Conservation (phyloP, 495 filamentous ascomycete genomes). For the Geoglossum glabrum region DNA sequence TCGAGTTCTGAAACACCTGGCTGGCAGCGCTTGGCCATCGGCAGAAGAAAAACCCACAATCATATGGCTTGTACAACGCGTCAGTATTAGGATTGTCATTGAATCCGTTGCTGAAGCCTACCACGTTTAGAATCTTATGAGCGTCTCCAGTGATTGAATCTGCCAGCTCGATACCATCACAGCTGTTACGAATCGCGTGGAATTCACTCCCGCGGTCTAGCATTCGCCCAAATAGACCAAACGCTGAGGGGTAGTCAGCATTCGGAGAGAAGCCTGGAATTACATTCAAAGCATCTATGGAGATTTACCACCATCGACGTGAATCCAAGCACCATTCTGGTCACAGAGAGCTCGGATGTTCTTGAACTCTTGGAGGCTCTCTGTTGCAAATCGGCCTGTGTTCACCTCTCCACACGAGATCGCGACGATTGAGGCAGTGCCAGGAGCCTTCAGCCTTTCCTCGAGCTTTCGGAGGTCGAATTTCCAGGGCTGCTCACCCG, state of each 20-base stretch:
- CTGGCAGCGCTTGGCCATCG: conserved; percentile 33
- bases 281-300: conserved; percentile 21
- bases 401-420: conserved; percentile 81
- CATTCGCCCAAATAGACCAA: conserved; percentile 62
- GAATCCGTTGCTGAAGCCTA: background rate
- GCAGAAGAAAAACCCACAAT: conserved; percentile 76
- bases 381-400: conserved; percentile 62
- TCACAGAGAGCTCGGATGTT: conserved; percentile 49
- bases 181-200: conserved; percentile 28
- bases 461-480: conserved; percentile 45
- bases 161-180: conserved; percentile 55
- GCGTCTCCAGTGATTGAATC: conserved; percentile 76
- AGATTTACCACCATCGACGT: conserved; percentile 45
- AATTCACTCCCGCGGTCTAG: conserved; percentile 38
- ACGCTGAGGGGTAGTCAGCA: conserved; percentile 27
- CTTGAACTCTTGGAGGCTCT: conserved; percentile 34
- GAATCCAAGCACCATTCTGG: conserved; percentile 63
- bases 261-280: background rate
- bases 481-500: conserved; percentile 30
- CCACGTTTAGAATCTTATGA: conserved; percentile 82
- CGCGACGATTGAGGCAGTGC: conserved; percentile 49
- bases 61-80: conserved; percentile 44
- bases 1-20: conserved; percentile 61
- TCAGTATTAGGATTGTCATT: background rate
- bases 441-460: conserved; percentile 27